These are phyloP conservation scores for Yamadazyma songkhlaensis DNA, from an alignment of 1,139 yeast species.

Conservation along the genomic window DNA sequence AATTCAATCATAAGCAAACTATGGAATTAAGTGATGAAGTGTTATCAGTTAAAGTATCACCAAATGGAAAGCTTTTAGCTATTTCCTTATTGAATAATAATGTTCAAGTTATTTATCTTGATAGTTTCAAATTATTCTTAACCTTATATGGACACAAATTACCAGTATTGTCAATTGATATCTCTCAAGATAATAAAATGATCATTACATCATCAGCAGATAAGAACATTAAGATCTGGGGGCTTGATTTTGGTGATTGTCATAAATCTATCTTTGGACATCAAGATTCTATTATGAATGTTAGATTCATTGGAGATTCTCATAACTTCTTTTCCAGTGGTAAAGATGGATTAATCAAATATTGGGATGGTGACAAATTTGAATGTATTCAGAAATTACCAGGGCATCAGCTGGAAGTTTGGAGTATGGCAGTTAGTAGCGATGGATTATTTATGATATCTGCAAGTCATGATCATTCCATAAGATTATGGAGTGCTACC, in stretches of 20 bases:
- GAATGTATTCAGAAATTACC: conserved; percentile 86
- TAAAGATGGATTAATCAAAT: conserved; percentile 85
- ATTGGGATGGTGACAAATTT: conserved; percentile 98
- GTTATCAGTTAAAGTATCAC: conserved; percentile 75
- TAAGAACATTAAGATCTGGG: conserved; percentile 97
- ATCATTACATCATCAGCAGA: conserved; percentile 94
- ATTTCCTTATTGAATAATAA: conserved; percentile 87
- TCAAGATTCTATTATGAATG: conserved; percentile 91
- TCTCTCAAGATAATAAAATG: conserved; percentile 81
- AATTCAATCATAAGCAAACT: conserved; percentile 71
- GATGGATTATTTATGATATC: conserved; percentile 75
- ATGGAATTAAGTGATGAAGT: conserved; percentile 86
- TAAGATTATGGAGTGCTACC: conserved; percentile 87
- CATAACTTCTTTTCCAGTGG: conserved; percentile 90
- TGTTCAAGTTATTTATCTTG: conserved; percentile 87
- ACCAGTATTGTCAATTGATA: conserved; percentile 88
- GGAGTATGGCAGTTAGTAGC: conserved; percentile 78
- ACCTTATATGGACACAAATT: conserved; percentile 94
- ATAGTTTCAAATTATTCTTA: conserved; percentile 79
- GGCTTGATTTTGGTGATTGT: conserved; percentile 97
- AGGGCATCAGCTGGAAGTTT: conserved; percentile 90
- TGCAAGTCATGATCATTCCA: conserved; percentile 92
- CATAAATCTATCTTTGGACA: conserved; percentile 96
- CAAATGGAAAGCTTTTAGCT: conserved; percentile 75
- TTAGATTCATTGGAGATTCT: conserved; percentile 74